Base-by-base conservation (phyloP, 148 eudicot species). In the Chenopodium quinoa region DNA sequence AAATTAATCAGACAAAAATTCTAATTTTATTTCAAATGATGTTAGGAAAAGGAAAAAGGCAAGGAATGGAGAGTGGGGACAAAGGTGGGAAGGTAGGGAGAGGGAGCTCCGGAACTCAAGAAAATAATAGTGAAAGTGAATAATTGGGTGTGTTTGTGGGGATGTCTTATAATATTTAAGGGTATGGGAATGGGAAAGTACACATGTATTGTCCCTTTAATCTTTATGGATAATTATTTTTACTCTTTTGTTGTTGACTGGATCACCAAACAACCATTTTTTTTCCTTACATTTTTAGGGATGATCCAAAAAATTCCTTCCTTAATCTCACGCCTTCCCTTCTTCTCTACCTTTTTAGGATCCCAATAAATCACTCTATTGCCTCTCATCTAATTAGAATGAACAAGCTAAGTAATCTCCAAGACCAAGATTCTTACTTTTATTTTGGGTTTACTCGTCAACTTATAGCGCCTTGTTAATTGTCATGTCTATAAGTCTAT, bases 161-260 rank as follows among this genome's bases (percentile, higher is more conserved):
- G 50, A 1, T 9, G 2, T 65, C 71, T 34, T 64, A 27, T 50
- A 54, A 67, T 48, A 76, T n/a, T 11, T 32, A 17, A 63, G 31
- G 74, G 27, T 52, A 47, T 48, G 32, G 52, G 78, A 75, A 75
- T 77, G 77, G 70, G 56, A 73, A 77, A 83, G 78, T 83, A 79
- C 82, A 83, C 85, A 83, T 83, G 85, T 44, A 66, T 48, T 82
- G 81, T 77, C 72, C 20, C 71, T 68, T 62, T 62, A 22, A 62
- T 62, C 66, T 72, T 70, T 82, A 22, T 46, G 77, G 73, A 63
- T 63, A 56, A 29, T n/a, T 68, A 23, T 52, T 56, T 70, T 29
- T 16, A 71, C n/a, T 4, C 31, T 2, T 68, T 12, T 29, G 17
- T n/a, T 56, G 62, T 56, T 56, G 62, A 56, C 62, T 56, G 62